Evolutionary conservation across 1,284 basidiomycete species (phyloP), one percentile per base, ranked within the genome.

Genomic region (Vanrija pseudolonga): DNA sequence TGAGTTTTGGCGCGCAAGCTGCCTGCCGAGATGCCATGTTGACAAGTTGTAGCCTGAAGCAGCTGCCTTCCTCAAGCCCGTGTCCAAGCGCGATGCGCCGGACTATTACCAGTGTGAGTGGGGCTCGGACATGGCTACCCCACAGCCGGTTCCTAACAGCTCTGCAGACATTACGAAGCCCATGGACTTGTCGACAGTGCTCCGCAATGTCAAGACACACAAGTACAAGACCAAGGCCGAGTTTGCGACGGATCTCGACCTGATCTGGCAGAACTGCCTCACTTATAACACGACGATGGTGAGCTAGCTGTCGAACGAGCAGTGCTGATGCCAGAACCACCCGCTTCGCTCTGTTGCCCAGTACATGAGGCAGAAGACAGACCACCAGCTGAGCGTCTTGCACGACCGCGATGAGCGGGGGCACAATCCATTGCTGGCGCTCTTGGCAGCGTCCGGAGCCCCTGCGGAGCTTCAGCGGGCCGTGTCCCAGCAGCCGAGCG

Each of bases 261-360:
- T 96, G 58, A 98, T 99, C 64, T 98, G 95, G 95, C 85, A 86
- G 51, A 98, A 98, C 67, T 98, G 95, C 73, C 83, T 89, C 63
- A 84, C 83, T 12, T 98, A 98, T 76, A 99, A 99, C 72, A 86
- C 88, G 22, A 83, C 86, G 17, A 88, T 91, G 76, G 93, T 91
- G 65, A 56, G 85, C 80, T 18, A 19, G 28, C 22, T 15, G 1
- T 26, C 15, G 41, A 14, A 19, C 18, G 24, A 28, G 36, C 19
- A 3, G 9, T 24, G 22, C 54, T 58, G 36, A 61, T 39, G 11
- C 26, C 68, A 82, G 81, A 76, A 84, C 57, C 93, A 96, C 68
- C 92, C 89, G 0, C 81, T 96, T 38, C 85, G 90, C 39, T 81
- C 81, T 57, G 87, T 86, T 57, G 90, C 88, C 2, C 81, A 81